These are phyloP conservation scores for Neoboletus subvelutipes DNA, from an alignment of 768 basidiomycete species.

Conservation along the genomic window DNA sequence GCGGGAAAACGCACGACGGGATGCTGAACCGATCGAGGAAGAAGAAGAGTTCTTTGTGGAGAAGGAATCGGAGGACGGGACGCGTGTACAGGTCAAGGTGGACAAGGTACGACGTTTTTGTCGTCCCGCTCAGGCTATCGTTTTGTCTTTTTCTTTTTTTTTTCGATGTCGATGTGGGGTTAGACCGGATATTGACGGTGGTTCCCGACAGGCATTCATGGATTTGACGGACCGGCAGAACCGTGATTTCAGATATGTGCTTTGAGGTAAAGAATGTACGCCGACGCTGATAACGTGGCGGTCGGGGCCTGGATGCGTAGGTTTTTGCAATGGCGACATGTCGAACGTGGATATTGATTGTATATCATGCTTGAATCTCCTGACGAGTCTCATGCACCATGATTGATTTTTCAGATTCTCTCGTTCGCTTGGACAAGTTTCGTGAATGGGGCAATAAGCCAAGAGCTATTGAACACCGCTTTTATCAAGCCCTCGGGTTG, in stretches of 20 bases:
- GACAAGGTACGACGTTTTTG: constrained; percentile 49
- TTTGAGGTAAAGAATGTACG: constrained; percentile 37
- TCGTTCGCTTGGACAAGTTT: background rate
- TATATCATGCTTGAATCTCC: too few species aligned
- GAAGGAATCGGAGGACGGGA: constrained; percentile 49
- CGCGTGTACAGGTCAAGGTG: constrained; percentile 52
- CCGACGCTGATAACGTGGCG: background rate
- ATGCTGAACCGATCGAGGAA: constrained; percentile 53
- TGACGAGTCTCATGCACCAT: too few species aligned
- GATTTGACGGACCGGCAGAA: constrained; percentile 75
- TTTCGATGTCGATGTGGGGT: background rate
- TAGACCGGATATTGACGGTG: background rate
- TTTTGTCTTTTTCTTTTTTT: too few species aligned
- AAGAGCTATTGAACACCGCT: too few species aligned
- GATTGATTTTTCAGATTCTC: too few species aligned
- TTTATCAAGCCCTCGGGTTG: too few species aligned
- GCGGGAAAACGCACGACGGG: constrained; percentile 63
- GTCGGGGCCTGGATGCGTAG: background rate
- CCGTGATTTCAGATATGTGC: constrained; percentile 69
- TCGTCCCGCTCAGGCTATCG: background rate
- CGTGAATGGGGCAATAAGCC: background rate
- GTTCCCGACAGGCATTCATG: constrained; percentile 53
- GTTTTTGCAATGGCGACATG: too few species aligned
- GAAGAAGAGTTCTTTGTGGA: constrained; percentile 67
- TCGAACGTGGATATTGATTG: too few species aligned